phyloP scores from a whole-genome alignment of 352 stramenopile species.

The Globisporangium sylvaticum region DNA sequence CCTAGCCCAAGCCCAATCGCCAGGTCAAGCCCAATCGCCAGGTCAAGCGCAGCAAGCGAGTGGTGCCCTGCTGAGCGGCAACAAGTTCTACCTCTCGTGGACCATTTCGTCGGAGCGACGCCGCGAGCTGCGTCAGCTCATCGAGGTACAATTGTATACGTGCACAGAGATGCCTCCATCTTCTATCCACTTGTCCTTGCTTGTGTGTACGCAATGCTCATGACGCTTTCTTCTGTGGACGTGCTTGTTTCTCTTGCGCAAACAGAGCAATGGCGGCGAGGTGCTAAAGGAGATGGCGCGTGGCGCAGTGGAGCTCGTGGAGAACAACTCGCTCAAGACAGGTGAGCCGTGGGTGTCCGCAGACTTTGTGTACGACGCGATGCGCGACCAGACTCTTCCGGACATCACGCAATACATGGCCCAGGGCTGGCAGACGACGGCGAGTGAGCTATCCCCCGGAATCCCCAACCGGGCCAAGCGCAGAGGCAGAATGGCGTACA shows the following conservation, averaged over 20 bases:
- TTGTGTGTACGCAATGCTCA: background rate
- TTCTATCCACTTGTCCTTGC: background rate
- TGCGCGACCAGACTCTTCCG: slow-evolving; percentile 29
- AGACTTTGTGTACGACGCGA: slow-evolving; percentile 48
- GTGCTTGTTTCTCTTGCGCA: background rate
- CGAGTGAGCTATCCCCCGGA: background rate
- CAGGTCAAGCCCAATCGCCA: background rate
- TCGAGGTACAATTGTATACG: slow-evolving; percentile 3
- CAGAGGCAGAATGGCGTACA: slow-evolving; percentile 23
- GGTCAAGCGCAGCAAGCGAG: background rate
- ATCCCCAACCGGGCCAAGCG: slow-evolving; percentile 9
- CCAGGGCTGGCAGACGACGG: background rate
- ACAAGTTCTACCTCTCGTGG: slow-evolving; percentile 13
- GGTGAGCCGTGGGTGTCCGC: slow-evolving; percentile 33
- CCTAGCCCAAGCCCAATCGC: background rate
- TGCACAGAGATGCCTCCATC: background rate
- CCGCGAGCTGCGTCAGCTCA: slow-evolving; percentile 3
- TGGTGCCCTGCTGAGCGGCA: background rate
- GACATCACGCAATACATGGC: slow-evolving; percentile 34
- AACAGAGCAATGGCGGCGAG: slow-evolving; percentile 27
- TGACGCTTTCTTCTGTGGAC: background rate
- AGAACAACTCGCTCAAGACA: slow-evolving; percentile 23
- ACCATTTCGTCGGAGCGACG: background rate
- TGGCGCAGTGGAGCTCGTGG: slow-evolving; percentile 37
- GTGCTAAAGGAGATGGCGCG: slow-evolving; percentile 12